phyloP scores from a whole-genome alignment of 163 green algal species.

The Trebouxia gelatinosa region DNA sequence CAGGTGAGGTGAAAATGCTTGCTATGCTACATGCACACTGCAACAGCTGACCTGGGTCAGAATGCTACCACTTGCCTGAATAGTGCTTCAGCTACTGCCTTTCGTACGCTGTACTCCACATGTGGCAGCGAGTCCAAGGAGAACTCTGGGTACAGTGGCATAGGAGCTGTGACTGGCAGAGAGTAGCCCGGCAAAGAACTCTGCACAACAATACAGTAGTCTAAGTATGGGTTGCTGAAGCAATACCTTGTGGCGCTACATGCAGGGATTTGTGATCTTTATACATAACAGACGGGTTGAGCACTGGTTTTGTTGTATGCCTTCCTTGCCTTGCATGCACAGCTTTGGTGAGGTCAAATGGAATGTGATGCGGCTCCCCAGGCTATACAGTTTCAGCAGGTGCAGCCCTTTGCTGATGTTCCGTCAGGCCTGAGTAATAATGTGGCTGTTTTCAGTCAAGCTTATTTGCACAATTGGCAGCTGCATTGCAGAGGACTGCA shows the following conservation, averaged over 20 bases:
- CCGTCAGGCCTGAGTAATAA: too few relatives aligned
- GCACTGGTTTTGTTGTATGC: background rate
- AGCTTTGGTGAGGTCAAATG: background rate
- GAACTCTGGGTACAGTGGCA: slow-evolving; percentile 13
- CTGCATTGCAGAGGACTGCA: too few relatives aligned
- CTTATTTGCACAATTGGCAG: too few relatives aligned
- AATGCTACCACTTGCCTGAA: too few relatives aligned
- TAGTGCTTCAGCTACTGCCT: background rate
- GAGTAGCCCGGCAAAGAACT: background rate
- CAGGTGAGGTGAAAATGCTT: too few relatives aligned
- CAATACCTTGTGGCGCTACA: background rate
- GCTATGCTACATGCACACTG: too few relatives aligned
- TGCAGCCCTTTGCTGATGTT: too few relatives aligned
- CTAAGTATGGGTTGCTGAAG: background rate
- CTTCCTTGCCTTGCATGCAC: background rate
- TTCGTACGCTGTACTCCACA: background rate
- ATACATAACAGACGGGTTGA: background rate
- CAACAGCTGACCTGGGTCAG: too few relatives aligned
- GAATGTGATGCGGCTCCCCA: background rate
- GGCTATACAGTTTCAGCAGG: too few relatives aligned
- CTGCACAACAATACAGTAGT: background rate
- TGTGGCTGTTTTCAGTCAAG: too few relatives aligned
- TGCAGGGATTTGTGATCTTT: background rate
- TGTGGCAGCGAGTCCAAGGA: background rate
- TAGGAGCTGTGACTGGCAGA: background rate